Percentiles rank a stretch among this genome's conserved stretches.
phyloP scores from a whole-genome alignment of 208 protist species.

The Novymonas esmeraldas region DNA sequence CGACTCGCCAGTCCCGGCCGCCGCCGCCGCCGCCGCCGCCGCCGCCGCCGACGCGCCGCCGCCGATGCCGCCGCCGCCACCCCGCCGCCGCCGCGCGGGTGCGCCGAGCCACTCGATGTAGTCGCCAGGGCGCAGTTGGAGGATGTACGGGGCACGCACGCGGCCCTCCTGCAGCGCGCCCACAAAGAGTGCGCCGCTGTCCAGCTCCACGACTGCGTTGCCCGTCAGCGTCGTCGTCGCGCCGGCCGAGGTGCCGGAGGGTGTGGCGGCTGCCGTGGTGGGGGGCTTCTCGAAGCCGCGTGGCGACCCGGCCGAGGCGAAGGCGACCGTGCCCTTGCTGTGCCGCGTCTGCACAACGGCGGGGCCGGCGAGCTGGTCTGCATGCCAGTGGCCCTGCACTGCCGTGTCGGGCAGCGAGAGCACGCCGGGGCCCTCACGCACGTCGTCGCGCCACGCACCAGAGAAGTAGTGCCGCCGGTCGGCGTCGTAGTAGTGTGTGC shows the following conservation, averaged over 20 bases:
- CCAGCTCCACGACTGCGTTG: conserved; percentile 49
- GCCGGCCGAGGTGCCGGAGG: neutral
- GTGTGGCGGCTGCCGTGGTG: neutral
- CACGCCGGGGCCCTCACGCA: conserved; percentile 47
- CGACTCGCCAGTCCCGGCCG: conserved; percentile 41
- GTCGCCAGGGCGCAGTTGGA: conserved; percentile 50
- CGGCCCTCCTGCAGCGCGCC: conserved; percentile 34
- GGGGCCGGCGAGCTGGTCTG: conserved; percentile 34
- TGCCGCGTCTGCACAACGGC: conserved; percentile 25
- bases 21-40: neutral
- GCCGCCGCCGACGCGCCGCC: neutral
- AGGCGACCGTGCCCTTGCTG: conserved; percentile 13
- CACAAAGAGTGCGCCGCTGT: conserved; percentile 49
- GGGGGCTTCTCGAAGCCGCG: too few species aligned
- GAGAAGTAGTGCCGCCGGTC: conserved; percentile 34
- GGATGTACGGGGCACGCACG: conserved; percentile 23
- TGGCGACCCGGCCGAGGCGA: neutral
- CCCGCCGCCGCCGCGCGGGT: neutral
- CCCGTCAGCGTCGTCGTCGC: conserved; percentile 24
- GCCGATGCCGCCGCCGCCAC: neutral
- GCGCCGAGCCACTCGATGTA: conserved; percentile 57
- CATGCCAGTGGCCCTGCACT: conserved; percentile 58
- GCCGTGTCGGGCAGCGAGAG: conserved; percentile 48
- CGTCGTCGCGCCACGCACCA: conserved; percentile 58
- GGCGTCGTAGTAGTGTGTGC: conserved; percentile 45